Evolutionary conservation across 108 stramenopile genomes (phyloP).

Genomic region (Conticribra guillardii): DNA sequence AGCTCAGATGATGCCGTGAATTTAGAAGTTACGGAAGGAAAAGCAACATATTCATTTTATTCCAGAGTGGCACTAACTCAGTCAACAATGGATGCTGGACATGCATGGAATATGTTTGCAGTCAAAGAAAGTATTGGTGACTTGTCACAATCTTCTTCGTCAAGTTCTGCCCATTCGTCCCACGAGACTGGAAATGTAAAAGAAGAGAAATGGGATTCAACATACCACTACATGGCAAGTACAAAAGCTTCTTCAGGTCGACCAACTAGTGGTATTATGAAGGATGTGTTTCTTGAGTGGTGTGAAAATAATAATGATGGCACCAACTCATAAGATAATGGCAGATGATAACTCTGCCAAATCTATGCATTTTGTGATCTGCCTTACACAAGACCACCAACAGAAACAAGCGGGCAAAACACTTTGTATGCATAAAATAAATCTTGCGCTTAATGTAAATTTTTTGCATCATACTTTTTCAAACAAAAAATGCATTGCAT

Average conservation of each 20-base stretch:
- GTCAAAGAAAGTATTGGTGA: constrained; percentile 35
- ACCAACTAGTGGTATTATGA: constrained; percentile 55
- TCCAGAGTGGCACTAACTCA: constrained; percentile 58
- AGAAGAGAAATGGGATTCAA: constrained; percentile 23
- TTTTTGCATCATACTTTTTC: too few relatives aligned
- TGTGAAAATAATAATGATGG: too few relatives aligned
- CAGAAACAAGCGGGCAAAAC: too few relatives aligned
- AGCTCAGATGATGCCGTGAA: constrained; percentile 1
- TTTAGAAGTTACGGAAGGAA: constrained; percentile 2
- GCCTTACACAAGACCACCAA: too few relatives aligned
- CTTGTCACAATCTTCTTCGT: neutral
- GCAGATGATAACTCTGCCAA: too few relatives aligned
- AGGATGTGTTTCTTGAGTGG: constrained; percentile 50
- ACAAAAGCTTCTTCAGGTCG: constrained; percentile 58
- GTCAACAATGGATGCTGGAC: constrained; percentile 62
- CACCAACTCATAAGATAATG: too few relatives aligned
- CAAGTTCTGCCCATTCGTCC: neutral
- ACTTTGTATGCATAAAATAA: too few relatives aligned
- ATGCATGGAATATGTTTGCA: constrained; percentile 66
- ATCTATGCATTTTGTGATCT: too few relatives aligned
- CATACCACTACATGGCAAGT: constrained; percentile 61
- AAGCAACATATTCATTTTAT: constrained; percentile 30
- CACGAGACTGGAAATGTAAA: neutral
- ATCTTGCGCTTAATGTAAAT: too few relatives aligned
- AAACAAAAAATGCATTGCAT: too few relatives aligned